A percentile compares a stretch with the other conserved stretches of the same genome.
Evolutionary conservation across 1,139 yeast species (phyloP).

Genomic region (Pichia sp.): DNA sequence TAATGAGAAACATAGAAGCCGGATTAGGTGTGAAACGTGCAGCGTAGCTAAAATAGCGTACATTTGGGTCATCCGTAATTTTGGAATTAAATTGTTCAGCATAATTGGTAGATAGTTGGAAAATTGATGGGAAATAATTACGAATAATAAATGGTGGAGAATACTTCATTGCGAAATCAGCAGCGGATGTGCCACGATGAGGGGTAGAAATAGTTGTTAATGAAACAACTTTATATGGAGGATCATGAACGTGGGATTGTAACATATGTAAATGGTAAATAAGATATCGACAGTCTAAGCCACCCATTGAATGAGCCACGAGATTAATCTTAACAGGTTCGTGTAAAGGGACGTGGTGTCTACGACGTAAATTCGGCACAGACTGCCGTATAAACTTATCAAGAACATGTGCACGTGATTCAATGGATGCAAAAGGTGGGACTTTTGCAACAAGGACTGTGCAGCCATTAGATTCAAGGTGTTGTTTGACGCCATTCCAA

Average conservation of each 20-base stretch:
- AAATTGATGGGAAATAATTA: slow-evolving; percentile 43
- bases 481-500: slow-evolving; percentile 74
- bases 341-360: slow-evolving; percentile 20
- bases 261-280: slow-evolving; percentile 32
- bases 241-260: not conserved
- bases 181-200: slow-evolving; percentile 80
- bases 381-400: slow-evolving; percentile 43
- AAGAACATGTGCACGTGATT: slow-evolving; percentile 58
- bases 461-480: slow-evolving; percentile 56
- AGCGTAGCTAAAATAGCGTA: slow-evolving; percentile 77
- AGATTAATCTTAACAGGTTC: slow-evolving; percentile 54
- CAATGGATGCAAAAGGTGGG: slow-evolving; percentile 75
- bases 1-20: slow-evolving; percentile 52
- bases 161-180: slow-evolving; percentile 53
- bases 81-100: slow-evolving; percentile 49
- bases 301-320: slow-evolving; percentile 95
- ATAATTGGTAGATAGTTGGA: slow-evolving; percentile 54
- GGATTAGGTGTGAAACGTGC: slow-evolving; percentile 60
- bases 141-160: slow-evolving; percentile 22
- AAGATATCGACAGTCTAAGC: slow-evolving; percentile 74
- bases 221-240: slow-evolving; percentile 52
- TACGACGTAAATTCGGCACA: slow-evolving; percentile 26
- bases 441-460: slow-evolving; percentile 69
- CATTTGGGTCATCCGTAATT: slow-evolving; percentile 52
- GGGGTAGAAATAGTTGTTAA: slow-evolving; percentile 85